Evolutionary conservation across 2,329 filamentous ascomycete genomes (phyloP), one percentile per base, ranked within the genome.

Genomic region (Podosphaera aphanis): DNA sequence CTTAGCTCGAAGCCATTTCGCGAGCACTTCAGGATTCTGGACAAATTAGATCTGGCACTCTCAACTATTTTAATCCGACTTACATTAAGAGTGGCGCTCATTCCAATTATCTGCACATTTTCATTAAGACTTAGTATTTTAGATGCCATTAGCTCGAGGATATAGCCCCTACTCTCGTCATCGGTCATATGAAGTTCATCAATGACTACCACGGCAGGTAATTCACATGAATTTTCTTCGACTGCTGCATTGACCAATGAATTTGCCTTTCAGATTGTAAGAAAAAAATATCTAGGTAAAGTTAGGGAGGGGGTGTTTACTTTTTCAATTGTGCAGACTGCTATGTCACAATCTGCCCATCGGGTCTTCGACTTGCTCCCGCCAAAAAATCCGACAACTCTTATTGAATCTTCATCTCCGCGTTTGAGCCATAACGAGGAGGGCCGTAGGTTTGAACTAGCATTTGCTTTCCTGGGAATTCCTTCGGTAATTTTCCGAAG

Each of bases 181-280:
- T 83, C 77, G 39, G 85, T 67, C 79, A 86, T 84, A 57, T 86
- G 81, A n/a, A 85, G 63, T 57, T 86, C 81, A 54, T 86, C 81
- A 29, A 85, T 64, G 13, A 85, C 77, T 16, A 84, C 71, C 10
- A 76, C 65, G 41, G 70, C 72, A 38, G 86, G 62, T 18, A 74
- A 67, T n/a, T 67, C 63, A 48, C 83, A 48, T 2, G 67, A 73
- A 55, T 71, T 74, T 50, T 85, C 77, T 50, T 81, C 76, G 51
- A 85, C 81, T 13, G 79, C 77, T 19, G 70, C 64, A 53, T 86
- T 85, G 23, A 84, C 68, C 35, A 86, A 66, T 10, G 76, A 70
- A 55, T 85, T 86, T 46, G 80, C 80, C 77, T 83, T 41, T 29
- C 13, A 18, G 33, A n/a, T 33, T 27, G 19, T 25, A 36, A 27